phyloP scores from a whole-genome alignment of 129 eudicot species.

The Solidago caesia region DNA sequence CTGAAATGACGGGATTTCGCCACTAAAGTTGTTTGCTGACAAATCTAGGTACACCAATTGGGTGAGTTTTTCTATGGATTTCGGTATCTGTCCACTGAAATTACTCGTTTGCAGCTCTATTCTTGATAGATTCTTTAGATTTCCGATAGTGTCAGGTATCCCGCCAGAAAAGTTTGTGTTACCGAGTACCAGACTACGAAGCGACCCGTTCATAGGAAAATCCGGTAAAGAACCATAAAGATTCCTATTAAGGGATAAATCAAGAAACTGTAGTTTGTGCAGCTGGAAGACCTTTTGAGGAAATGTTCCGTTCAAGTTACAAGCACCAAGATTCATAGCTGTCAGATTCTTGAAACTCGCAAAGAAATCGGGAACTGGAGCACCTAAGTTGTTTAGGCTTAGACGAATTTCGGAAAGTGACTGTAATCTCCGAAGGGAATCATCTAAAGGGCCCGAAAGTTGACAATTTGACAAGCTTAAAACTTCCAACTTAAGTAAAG shows the following conservation, averaged over 20 bases:
- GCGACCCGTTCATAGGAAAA: constrained; percentile 38
- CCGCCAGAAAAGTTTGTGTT: constrained; percentile 46
- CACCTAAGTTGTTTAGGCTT: constrained; percentile 35
- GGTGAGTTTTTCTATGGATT: constrained; percentile 42
- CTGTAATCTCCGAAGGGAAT: constrained; percentile 33
- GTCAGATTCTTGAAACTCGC: constrained; percentile 44
- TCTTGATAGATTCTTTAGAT: constrained; percentile 29
- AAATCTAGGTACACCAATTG: constrained; percentile 44
- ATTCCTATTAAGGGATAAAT: constrained; percentile 40
- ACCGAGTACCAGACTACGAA: constrained; percentile 38
- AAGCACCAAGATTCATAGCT: constrained; percentile 32
- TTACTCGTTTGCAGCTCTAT: constrained; percentile 26
- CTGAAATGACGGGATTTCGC: constrained; percentile 46
- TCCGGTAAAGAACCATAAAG: constrained; percentile 51
- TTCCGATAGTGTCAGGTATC: constrained; percentile 51
- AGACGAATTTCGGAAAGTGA: constrained; percentile 40
- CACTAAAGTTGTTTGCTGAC: constrained; percentile 41
- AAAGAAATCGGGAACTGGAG: constrained; percentile 47
- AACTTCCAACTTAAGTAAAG: constrained; percentile 37
- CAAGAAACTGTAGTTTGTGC: constrained; percentile 37
- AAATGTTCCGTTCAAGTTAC: constrained; percentile 43
- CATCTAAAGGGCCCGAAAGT: constrained; percentile 52
- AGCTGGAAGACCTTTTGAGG: constrained; percentile 46
- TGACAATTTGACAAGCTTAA: constrained; percentile 50
- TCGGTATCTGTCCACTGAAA: constrained; percentile 47